Percentiles rank a stretch among this genome's conserved stretches.
Conservation (phyloP, 73 alveolate species). For the Durusdinium trenchii region DNA sequence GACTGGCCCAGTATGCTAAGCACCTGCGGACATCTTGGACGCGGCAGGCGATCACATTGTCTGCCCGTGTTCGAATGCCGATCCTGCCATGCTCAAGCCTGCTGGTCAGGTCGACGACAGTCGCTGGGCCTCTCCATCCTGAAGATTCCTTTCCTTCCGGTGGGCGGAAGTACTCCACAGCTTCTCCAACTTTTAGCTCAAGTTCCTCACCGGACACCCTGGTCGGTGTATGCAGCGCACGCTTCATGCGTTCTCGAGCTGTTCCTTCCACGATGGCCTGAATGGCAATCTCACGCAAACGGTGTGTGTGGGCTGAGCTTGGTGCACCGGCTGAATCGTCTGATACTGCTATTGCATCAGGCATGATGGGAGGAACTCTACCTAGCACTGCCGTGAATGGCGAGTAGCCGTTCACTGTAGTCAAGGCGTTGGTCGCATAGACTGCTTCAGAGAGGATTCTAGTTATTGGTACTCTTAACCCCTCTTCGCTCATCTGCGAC, state of each 20-base stretch:
- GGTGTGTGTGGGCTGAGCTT: background rate
- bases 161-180: constrained; percentile 7
- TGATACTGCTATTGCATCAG: background rate
- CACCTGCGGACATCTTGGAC: constrained; percentile 12
- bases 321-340: background rate
- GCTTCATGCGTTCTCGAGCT: background rate
- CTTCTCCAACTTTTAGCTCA: background rate
- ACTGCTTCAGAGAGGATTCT: background rate
- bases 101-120: constrained; percentile 1
- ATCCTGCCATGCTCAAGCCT: constrained; percentile 59
- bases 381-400: constrained; percentile 52
- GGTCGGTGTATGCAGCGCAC: background rate
- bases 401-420: background rate
- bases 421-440: background rate
- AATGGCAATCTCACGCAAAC: background rate
- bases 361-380: constrained; percentile 3
- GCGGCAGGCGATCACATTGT: constrained; percentile 5
- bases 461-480: background rate
- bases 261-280: constrained; percentile 20
- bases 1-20: background rate
- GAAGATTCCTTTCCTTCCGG: background rate
- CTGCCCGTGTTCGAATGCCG: background rate
- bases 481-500: background rate
- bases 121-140: constrained; percentile 59
- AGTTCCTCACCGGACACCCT: background rate